Evolutionary conservation across 192 early-diverging fungal genomes (phyloP).

Genomic region (Coemansia sp.): DNA sequence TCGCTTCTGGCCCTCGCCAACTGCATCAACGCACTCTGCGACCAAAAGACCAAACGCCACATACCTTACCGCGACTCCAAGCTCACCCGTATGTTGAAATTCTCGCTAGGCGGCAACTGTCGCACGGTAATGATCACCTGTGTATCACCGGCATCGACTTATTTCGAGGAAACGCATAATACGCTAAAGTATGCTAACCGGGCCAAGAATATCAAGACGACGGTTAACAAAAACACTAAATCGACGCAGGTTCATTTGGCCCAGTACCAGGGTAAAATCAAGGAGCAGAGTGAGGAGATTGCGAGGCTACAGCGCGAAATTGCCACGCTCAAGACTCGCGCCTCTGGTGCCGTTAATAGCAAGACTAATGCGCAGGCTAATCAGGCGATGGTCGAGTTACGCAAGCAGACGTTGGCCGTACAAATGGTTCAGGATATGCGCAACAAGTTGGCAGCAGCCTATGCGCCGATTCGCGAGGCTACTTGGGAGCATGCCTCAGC

Average conservation of each 20-base stretch:
- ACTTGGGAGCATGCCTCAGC: conserved; percentile 56
- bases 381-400: conserved; percentile 43
- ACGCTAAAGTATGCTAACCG: conserved; percentile 79
- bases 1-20: conserved; percentile 74
- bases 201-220: conserved; percentile 71
- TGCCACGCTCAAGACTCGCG: conserved; percentile 15
- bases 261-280: conserved; percentile 63
- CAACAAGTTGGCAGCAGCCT: conserved; percentile 42
- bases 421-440: conserved; percentile 57
- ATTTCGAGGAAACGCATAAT: conserved; percentile 77
- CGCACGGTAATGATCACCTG: conserved; percentile 81
- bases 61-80: conserved; percentile 79
- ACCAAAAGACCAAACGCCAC: conserved; percentile 59
- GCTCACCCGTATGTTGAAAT: conserved; percentile 70
- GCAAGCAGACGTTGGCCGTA: conserved; percentile 47
- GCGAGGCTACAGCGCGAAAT: conserved; percentile 57
- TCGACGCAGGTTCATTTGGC: conserved; percentile 63
- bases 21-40: conserved; percentile 72
- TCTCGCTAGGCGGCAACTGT: conserved; percentile 79
- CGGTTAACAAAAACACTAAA: conserved; percentile 61
- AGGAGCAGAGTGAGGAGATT: conserved; percentile 64
- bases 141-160: conserved; percentile 64
- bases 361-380: conserved; percentile 23
- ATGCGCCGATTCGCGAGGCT: conserved; percentile 49
- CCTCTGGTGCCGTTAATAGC: background rate